Evolutionary conservation across 495 filamentous ascomycete species (phyloP).

Genomic region (Penicillium psychrofluorescens): DNA sequence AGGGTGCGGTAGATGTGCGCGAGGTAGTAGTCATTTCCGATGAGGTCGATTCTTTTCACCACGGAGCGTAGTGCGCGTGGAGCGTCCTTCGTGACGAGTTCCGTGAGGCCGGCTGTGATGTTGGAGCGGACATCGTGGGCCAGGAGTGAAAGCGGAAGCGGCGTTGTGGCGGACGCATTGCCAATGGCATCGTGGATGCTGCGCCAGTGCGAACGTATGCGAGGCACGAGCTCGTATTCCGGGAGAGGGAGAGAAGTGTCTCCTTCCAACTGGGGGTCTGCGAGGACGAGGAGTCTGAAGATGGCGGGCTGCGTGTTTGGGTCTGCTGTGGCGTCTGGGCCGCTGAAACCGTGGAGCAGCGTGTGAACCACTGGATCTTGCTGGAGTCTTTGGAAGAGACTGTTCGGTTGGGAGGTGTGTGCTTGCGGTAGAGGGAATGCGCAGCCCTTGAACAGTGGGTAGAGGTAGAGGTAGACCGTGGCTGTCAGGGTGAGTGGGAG

Average conservation of each 20-base stretch:
- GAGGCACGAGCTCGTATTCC: conserved; percentile 52
- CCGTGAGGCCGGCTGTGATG: conserved; percentile 39
- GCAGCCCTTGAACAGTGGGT: conserved; percentile 76
- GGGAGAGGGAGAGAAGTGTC: conserved; percentile 69
- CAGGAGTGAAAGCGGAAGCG: conserved; percentile 8
- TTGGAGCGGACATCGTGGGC: conserved; percentile 25
- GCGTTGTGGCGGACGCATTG: conserved; percentile 8
- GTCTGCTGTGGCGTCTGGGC: conserved; percentile 16
- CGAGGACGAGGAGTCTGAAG: conserved; percentile 86
- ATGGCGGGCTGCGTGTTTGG: conserved; percentile 26
- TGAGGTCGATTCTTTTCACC: conserved; percentile 76
- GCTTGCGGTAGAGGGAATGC: conserved; percentile 60
- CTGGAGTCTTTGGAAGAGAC: conserved; percentile 3
- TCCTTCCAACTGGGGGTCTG: conserved; percentile 92
- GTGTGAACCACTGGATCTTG: conserved; percentile 40
- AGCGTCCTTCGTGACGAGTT: conserved; percentile 55
- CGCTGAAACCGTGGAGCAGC: conserved; percentile 36
- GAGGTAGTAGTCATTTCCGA: conserved; percentile 92
- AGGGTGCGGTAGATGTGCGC: conserved; percentile 87
- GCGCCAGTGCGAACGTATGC: conserved; percentile 45
- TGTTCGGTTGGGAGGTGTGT: neutral
- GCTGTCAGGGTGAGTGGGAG: conserved; percentile 60
- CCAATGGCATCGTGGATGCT: conserved; percentile 19
- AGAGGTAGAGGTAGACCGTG: conserved; percentile 79
- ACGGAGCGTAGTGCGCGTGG: conserved; percentile 51